Base-by-base conservation (phyloP, 2,329 filamentous ascomycete species). In the Phialophora tarda region DNA sequence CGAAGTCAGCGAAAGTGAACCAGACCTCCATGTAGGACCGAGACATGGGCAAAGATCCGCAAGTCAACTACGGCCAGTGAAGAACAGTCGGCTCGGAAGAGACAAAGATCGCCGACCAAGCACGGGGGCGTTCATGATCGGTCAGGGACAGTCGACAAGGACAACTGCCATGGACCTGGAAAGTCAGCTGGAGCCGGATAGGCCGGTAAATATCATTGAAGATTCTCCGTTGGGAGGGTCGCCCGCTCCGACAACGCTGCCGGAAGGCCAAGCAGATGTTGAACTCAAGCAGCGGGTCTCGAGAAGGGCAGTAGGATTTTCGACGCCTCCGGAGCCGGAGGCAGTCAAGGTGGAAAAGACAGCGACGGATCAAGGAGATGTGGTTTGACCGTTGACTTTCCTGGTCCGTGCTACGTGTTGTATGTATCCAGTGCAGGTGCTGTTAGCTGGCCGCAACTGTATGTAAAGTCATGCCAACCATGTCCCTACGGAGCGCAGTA, bases 1-100 rank as follows among this genome's bases (percentile, higher is more conserved):
- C 23, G 69, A 72, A 4, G 79, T 74, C 8, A 59, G 63, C 24
- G 26, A 62, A 65, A 17, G 41, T 66, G 11, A 47, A 59, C 30
- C 53, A 44, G 38, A 44, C 17, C 38, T 44, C 2, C 38, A 44
- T 53, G 4, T 60, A 3, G 53, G 59, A 10, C 61, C 48, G 24
- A 38, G 34, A 21, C 62, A 51, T 23, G 50, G 48, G 55, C 56
- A 34, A 11, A 50, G 47, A 30, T 50, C 54, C 11, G 51, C 47
- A 5, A 65, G 34, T 44, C 59, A 63, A 44, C 6, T 69, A 28
- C 64, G 68, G 21, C 59, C 61, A 21, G 53, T 55, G 38, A 69
- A 59, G 63, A 62, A 26, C 26, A 24, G 17, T 24, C 62, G 59
- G 30, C 23, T 48, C 11, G 38, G 38, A n/a, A 58, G 56, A n/a